Evolutionary conservation across 2,329 filamentous ascomycete species (phyloP), one percentile per base, ranked within the genome.

Genomic region (Cladosporium sp.): DNA sequence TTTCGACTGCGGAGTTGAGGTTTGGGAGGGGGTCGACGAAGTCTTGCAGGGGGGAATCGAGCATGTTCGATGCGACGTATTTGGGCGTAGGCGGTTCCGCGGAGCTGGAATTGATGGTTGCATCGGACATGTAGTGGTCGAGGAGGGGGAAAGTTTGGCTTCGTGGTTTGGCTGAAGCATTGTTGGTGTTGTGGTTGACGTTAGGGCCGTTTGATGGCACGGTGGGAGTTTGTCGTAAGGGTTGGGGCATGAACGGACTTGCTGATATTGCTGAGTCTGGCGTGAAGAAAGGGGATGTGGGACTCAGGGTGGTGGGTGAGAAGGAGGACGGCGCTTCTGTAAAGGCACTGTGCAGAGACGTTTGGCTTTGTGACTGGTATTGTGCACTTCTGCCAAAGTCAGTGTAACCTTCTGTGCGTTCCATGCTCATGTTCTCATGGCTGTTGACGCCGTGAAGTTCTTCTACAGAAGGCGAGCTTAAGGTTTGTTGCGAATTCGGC

Each of bases 81-180:
- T 82, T 81, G 16, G 78, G 74, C n/a, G 75, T 78, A 18, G 77
- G 61, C 13, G 75, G 70, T 39, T 83, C 79, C n/a, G 74, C 72
- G 1, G 72, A 70, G 40, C 74, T 68, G 29, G 72, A 62, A 19
- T n/a, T n/a, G 15, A 35, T 15, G 20, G 74, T 72, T 30, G 75
- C 73, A 18, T 48, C 45, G 19, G 45, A 33, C 54, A 79, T 73
- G 59, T 78, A 78, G 15, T 79, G 74, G 57, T 83, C 84, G 8
- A 88, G 72, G 38, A 84, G 82, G 1, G 90, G 88, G 55, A 95
- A 90, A 0, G 89, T 95, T 67, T 94, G 89, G 66, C 88, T 93
- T 62, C 89, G 79, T n/a, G 87, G 22, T 27, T 27, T 27, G 4
- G 22, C 22, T 27, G 22, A 27, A 9, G 22, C 22, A 5, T 4